These are phyloP conservation scores for Nissolia schottii DNA, from an alignment of 306 rosid species.

Conservation along the genomic window DNA sequence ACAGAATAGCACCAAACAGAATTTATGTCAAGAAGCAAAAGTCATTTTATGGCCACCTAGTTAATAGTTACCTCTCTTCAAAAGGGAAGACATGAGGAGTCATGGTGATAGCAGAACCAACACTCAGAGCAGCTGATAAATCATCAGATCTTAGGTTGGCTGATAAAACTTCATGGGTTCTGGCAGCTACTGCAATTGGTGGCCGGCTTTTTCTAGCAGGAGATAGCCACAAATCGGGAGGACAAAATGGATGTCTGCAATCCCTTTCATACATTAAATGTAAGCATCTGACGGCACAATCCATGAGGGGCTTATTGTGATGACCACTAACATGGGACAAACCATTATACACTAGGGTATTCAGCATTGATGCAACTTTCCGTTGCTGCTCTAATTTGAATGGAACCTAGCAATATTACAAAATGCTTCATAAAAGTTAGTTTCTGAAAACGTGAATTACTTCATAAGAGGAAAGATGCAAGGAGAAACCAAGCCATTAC, in stretches of 20 bases:
- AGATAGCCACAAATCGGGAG: constrained; percentile 87
- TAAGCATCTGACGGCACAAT: constrained; percentile 90
- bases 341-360: constrained; percentile 90
- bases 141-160: constrained; percentile 62
- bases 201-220: constrained; percentile 87
- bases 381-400: constrained; percentile 88
- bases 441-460: constrained; percentile 3
- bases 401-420: constrained; percentile 61
- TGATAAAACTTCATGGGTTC: constrained; percentile 79
- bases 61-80: constrained; percentile 73
- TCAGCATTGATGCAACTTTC: constrained; percentile 74
- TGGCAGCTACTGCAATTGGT: constrained; percentile 83
- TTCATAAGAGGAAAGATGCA: neutral
- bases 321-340: constrained; percentile 52
- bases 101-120: constrained; percentile 69
- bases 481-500: constrained; percentile 31
- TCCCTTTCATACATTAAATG: constrained; percentile 95
- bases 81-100: constrained; percentile 91
- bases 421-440: constrained; percentile 31
- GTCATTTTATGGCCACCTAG: constrained; percentile 17
- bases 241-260: constrained; percentile 94
- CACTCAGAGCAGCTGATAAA: constrained; percentile 39
- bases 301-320: constrained; percentile 65
- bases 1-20: constrained; percentile 6
- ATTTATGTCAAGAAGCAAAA: constrained; percentile 12